Evolutionary conservation across 1,284 basidiomycete genomes (phyloP).

Genomic region (Apiotrichum laibachii): DNA sequence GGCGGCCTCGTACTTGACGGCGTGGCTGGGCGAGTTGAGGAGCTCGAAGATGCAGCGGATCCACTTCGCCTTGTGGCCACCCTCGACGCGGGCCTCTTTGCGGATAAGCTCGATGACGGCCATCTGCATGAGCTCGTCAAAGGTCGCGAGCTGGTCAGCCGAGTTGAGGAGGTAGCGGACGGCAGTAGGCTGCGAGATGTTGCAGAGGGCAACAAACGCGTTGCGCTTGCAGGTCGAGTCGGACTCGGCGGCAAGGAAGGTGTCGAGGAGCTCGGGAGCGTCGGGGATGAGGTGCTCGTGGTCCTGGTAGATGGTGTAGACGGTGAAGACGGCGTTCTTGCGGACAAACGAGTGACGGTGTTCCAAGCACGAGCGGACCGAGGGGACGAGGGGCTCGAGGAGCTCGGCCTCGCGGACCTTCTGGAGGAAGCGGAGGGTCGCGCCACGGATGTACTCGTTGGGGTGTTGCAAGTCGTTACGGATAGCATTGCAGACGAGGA

Average conservation of each 20-base stretch:
- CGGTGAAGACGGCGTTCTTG: constrained; percentile 97
- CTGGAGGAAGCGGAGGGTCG: constrained; percentile 92
- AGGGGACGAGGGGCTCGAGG: constrained; percentile 92
- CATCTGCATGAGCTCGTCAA: constrained; percentile 96
- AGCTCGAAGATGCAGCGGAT: constrained; percentile 94
- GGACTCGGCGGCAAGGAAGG: constrained; percentile 94
- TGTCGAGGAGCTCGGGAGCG: constrained; percentile 92
- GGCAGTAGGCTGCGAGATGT: constrained; percentile 83
- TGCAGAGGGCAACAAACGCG: constrained; percentile 90
- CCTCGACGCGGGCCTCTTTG: constrained; percentile 82
- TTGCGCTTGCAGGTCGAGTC: constrained; percentile 97
- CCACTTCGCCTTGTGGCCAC: constrained; percentile 78
- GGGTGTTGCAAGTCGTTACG: constrained; percentile 99
- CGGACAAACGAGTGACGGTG: constrained; percentile 98
- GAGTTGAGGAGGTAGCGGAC: constrained; percentile 86
- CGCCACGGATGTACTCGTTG: constrained; percentile 98
- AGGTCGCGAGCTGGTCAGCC: constrained; percentile 74
- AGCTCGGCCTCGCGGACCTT: constrained; percentile 94
- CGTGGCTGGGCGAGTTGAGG: constrained; percentile 84
- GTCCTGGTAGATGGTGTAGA: constrained; percentile 90
- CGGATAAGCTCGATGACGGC: constrained; percentile 92
- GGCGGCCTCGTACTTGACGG: constrained; percentile 97
- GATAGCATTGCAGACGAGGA: constrained; percentile 96
- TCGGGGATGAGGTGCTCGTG: constrained; percentile 95
- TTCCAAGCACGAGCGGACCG: constrained; percentile 89